Percentiles rank a stretch among this genome's conserved stretches.
Conservation (phyloP, 495 filamentous ascomycete genomes). For the Aspergillus campestris region DNA sequence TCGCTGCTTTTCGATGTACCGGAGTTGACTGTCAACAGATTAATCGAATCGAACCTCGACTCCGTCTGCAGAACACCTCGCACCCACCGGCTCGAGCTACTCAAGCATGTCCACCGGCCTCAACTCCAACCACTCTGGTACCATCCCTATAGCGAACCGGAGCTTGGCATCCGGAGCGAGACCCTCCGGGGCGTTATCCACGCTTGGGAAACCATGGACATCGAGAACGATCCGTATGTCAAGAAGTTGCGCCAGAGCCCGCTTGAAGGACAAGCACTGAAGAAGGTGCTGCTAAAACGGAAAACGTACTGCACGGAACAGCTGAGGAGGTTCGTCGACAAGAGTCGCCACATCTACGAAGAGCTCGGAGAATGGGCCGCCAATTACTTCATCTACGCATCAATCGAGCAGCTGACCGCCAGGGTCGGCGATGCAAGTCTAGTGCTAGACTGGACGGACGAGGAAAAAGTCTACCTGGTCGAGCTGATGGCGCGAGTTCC, state of each 20-base stretch:
- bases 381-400: conserved; percentile 59
- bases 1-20: neutral
- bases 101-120: conserved; percentile 60
- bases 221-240: conserved; percentile 65
- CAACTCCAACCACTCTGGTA: conserved; percentile 47
- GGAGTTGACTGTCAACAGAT: conserved; percentile 21
- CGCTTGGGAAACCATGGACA: conserved; percentile 27
- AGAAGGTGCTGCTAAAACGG: conserved; percentile 36
- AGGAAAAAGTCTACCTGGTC: conserved; percentile 56
- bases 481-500: conserved; percentile 40
- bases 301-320: conserved; percentile 59
- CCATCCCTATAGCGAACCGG: conserved; percentile 1
- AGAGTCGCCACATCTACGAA: conserved; percentile 35
- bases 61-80: conserved; percentile 64
- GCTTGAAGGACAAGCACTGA: conserved; percentile 24
- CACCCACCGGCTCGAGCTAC: conserved; percentile 61
- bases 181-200: conserved; percentile 12
- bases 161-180: conserved; percentile 4
- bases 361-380: conserved; percentile 70
- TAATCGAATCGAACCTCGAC: conserved; percentile 69
- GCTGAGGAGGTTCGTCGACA: conserved; percentile 46
- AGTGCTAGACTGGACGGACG: conserved; percentile 31
- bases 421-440: conserved; percentile 21
- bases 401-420: conserved; percentile 40
- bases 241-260: conserved; percentile 37